Percentiles rank a stretch among this genome's conserved stretches.
Evolutionary conservation across 2,329 filamentous ascomycete genomes (phyloP).

Genomic region (Sarocladium brachiariae): DNA sequence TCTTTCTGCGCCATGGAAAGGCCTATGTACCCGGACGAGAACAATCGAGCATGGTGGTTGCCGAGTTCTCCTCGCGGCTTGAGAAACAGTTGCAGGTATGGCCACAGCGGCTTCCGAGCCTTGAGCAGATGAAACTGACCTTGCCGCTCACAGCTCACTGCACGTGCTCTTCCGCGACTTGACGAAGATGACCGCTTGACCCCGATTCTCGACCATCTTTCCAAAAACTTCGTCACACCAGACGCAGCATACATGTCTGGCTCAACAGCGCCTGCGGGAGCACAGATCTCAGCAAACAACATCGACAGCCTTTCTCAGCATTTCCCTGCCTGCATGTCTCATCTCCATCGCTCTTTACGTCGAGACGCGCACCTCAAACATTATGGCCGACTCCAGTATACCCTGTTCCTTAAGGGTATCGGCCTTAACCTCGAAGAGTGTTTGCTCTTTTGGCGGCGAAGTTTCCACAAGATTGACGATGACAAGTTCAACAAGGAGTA

Average conservation of each 20-base stretch:
- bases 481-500: constrained; percentile 98
- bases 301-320: constrained; percentile 74
- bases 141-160: constrained; percentile 56
- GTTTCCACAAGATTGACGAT: constrained; percentile 82
- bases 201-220: constrained; percentile 66
- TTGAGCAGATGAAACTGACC: constrained; percentile 7
- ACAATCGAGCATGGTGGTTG: constrained; percentile 81
- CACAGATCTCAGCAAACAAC: constrained; percentile 68
- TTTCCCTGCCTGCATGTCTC: constrained; percentile 91
- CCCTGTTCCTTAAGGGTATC: constrained; percentile 92
- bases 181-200: constrained; percentile 92
- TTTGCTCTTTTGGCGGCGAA: constrained; percentile 81
- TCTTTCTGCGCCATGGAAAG: constrained; percentile 72
- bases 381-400: constrained; percentile 88
- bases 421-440: constrained; percentile 88
- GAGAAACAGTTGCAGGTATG: constrained; percentile 77
- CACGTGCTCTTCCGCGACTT: constrained; percentile 81
- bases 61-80: constrained; percentile 73
- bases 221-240: constrained; percentile 89
- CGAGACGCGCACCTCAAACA: constrained; percentile 91
- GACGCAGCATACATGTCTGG: constrained; percentile 69
- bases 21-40: constrained; percentile 86
- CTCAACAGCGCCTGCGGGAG: constrained; percentile 57
- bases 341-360: constrained; percentile 77
- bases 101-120: neutral